A percentile compares a stretch with the other conserved stretches of the same genome.
phyloP scores from a whole-genome alignment of 768 basidiomycete genomes.

The Pholiota molesta region DNA sequence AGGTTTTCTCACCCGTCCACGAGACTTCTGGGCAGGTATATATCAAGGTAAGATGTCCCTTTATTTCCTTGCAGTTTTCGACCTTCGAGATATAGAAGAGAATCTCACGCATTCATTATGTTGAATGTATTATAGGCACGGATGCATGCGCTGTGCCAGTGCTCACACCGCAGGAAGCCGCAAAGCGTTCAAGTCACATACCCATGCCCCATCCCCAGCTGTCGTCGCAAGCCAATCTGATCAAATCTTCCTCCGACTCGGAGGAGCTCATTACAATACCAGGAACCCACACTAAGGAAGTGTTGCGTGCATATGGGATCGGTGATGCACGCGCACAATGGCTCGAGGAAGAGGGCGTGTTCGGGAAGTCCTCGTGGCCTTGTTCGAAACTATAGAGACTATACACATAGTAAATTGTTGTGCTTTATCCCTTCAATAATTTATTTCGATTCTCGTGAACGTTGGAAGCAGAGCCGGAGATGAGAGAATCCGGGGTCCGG shows the following conservation, averaged over 20 bases:
- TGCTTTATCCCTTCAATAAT: too few species aligned
- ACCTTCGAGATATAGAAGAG: background rate
- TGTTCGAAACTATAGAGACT: conserved; percentile 17
- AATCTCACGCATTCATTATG: background rate
- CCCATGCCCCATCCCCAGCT: conserved; percentile 60
- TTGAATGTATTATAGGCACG: conserved; percentile 44
- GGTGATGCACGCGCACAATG: conserved; percentile 38
- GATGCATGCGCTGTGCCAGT: conserved; percentile 78
- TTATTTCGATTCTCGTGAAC: too few species aligned
- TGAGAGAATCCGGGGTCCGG: background rate
- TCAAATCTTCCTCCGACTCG: conserved; percentile 1
- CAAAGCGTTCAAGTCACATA: conserved; percentile 40
- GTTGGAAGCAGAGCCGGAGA: background rate
- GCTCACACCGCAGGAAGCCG: conserved; percentile 64
- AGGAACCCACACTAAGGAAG: conserved; percentile 56
- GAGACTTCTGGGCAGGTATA: conserved; percentile 69
- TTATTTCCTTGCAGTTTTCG: background rate
- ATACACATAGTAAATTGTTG: too few species aligned
- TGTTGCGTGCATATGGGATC: conserved; percentile 56
- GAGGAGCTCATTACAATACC: conserved; percentile 35
- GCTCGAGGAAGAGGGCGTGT: conserved; percentile 50
- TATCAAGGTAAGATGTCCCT: conserved; percentile 59
- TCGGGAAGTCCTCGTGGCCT: conserved; percentile 36
- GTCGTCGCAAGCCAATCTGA: conserved; percentile 7
- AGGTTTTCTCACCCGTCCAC: conserved; percentile 62